Evolutionary conservation across 139 green algal species (phyloP).

Genomic region (Chlorella vulgaris): DNA sequence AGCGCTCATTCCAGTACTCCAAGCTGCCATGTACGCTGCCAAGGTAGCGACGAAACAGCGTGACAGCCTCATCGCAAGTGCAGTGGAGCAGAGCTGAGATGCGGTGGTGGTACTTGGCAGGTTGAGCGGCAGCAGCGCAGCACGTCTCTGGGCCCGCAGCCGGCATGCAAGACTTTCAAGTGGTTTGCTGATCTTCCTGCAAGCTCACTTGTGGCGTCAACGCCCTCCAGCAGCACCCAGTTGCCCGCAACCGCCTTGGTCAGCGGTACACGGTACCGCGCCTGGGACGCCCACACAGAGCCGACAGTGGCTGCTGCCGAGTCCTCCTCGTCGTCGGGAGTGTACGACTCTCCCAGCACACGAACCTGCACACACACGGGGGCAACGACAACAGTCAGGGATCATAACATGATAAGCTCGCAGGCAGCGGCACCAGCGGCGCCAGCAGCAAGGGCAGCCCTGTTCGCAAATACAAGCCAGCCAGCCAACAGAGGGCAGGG

Average conservation of each 20-base stretch:
- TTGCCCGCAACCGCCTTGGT: conserved; percentile 69
- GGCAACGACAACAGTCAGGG: too few species aligned
- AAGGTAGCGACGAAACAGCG: too few species aligned
- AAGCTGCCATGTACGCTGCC: too few species aligned
- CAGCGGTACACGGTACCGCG: conserved; percentile 87
- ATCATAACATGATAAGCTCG: background rate
- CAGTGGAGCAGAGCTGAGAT: too few species aligned
- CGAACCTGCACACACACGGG: conserved; percentile 65
- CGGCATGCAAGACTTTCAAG: too few species aligned
- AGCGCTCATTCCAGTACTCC: too few species aligned
- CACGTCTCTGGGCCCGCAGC: too few species aligned
- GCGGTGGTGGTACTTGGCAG: too few species aligned
- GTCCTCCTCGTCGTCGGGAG: conserved; percentile 98
- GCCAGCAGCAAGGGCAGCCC: background rate
- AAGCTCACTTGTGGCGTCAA: conserved; percentile 72
- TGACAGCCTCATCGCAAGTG: too few species aligned
- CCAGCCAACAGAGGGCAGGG: background rate
- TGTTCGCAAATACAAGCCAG: too few species aligned
- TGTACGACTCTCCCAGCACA: conserved; percentile 86
- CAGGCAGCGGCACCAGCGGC: background rate
- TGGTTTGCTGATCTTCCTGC: too few species aligned
- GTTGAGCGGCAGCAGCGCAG: too few species aligned
- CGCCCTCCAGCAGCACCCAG: conserved; percentile 85
- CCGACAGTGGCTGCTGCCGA: conserved; percentile 66
- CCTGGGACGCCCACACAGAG: conserved; percentile 79